Evolutionary conservation across 139 green algal genomes (phyloP).

Genomic region (Asterochloris sp.): DNA sequence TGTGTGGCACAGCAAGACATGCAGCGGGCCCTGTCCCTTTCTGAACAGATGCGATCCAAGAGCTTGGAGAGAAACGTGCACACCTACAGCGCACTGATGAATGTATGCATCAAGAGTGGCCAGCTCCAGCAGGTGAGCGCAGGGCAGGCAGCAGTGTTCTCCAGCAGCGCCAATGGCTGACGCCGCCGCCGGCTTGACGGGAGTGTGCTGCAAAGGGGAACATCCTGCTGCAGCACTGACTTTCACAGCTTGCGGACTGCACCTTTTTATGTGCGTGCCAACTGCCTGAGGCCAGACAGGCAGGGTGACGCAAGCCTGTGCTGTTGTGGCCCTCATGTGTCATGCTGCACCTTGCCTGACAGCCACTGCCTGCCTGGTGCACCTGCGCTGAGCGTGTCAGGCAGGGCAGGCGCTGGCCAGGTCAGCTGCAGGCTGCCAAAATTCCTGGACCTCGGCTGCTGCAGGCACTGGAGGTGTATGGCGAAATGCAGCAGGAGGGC

Average conservation of each 20-base stretch:
- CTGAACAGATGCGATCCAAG: slow-evolving; percentile 46
- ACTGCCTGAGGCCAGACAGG: no score
- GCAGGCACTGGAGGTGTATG: slow-evolving; percentile 47
- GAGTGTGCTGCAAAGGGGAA: slow-evolving; percentile 24
- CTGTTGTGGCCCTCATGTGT: no score
- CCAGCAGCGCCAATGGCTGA: slow-evolving; percentile 27
- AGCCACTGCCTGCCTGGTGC: no score
- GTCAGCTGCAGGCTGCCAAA: not conserved
- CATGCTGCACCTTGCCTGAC: no score
- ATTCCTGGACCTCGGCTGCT: no score
- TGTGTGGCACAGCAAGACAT: slow-evolving; percentile 65
- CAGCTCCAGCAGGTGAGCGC: slow-evolving; percentile 41
- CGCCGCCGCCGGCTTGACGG: slow-evolving; percentile 13
- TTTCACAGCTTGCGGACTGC: no score
- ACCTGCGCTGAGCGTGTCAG: no score
- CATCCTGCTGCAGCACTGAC: slow-evolving; percentile 5
- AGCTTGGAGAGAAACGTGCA: slow-evolving; percentile 21
- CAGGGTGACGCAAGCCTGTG: no score
- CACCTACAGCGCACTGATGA: slow-evolving; percentile 49
- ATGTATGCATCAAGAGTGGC: slow-evolving; percentile 54
- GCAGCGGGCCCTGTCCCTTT: slow-evolving; percentile 43
- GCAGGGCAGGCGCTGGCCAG: no score
- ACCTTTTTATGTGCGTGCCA: no score
- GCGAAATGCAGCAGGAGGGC: slow-evolving; percentile 29
- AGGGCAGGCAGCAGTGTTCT: not conserved